These are phyloP conservation scores for Phialocephala subalpina DNA, from an alignment of 2,329 filamentous ascomycete species.

Conservation along the genomic window DNA sequence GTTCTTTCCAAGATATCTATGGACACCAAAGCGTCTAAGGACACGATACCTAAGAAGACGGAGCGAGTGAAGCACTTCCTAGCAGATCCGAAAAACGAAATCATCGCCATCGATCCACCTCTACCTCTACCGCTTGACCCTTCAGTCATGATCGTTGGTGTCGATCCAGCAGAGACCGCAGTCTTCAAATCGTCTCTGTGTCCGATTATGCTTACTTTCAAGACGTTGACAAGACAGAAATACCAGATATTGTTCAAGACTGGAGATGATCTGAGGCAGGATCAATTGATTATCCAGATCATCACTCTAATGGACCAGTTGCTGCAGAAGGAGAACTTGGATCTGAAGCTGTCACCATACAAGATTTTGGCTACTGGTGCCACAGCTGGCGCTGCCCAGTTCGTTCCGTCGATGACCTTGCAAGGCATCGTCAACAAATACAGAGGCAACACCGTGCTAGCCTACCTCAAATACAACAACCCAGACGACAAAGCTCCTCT, in stretches of 20 bases:
- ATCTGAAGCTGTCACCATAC: conserved; percentile 94
- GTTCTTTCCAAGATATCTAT: conserved; percentile 88
- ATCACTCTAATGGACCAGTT: conserved; percentile 98
- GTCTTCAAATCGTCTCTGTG: conserved; percentile 97
- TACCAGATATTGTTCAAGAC: conserved; percentile 98
- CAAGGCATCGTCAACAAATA: conserved; percentile 86
- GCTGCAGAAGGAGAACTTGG: conserved; percentile 93
- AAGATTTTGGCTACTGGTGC: conserved; percentile 94
- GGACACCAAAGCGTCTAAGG: conserved; percentile 79
- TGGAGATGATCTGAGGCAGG: conserved; percentile 93
- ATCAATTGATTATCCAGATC: conserved; percentile 96
- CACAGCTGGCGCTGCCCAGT: conserved; percentile 90
- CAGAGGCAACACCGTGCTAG: conserved; percentile 75
- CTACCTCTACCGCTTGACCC: conserved; percentile 90
- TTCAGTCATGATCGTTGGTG: conserved; percentile 77
- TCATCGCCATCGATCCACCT: conserved; percentile 83
- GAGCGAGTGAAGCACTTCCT: conserved; percentile 86
- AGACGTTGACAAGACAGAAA: conserved; percentile 75
- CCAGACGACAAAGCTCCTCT: conserved; percentile 83
- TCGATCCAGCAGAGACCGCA: conserved; percentile 83
- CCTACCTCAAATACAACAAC: conserved; percentile 89
- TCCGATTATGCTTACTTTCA: conserved; percentile 91
- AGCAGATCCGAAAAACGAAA: conserved; percentile 88
- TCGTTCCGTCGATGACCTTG: conserved; percentile 85
- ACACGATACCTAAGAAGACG: conserved; percentile 80